Conservation (phyloP, 2,329 filamentous ascomycete genomes). For the Penicillium sp. region DNA sequence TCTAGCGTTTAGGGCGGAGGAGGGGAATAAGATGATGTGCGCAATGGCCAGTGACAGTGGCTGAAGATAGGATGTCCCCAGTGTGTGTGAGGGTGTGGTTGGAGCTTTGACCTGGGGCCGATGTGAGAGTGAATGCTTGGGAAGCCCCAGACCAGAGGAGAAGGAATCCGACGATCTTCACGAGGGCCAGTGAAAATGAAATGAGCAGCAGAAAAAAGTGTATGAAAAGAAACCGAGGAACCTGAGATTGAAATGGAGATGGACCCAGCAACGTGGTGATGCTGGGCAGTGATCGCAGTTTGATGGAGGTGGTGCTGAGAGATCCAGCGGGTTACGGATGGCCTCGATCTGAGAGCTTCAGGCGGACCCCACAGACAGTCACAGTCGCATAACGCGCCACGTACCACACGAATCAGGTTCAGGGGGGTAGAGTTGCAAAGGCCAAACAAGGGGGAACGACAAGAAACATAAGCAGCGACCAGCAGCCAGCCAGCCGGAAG, state of each 20-base stretch:
- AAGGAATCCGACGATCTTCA: constrained; percentile 1
- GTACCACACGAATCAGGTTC: background rate
- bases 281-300: background rate
- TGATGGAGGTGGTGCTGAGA: background rate
- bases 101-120: background rate
- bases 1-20: constrained; percentile 11
- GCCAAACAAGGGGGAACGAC: background rate
- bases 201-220: background rate
- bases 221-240: background rate
- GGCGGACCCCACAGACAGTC: background rate
- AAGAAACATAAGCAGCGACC: background rate
- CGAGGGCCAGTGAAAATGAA: constrained; percentile 9
- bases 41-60: constrained; percentile 6
- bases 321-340: background rate
- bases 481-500: background rate
- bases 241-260: background rate
- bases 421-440: background rate
- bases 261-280: background rate
- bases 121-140: background rate
- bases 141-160: constrained; percentile 20
- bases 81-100: background rate
- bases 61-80: background rate
- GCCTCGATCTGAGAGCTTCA: background rate
- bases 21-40: constrained; percentile 5
- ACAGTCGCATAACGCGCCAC: background rate